Conservation (phyloP, 108 stramenopile genomes). For the Aurantiochytrium sp. region DNA sequence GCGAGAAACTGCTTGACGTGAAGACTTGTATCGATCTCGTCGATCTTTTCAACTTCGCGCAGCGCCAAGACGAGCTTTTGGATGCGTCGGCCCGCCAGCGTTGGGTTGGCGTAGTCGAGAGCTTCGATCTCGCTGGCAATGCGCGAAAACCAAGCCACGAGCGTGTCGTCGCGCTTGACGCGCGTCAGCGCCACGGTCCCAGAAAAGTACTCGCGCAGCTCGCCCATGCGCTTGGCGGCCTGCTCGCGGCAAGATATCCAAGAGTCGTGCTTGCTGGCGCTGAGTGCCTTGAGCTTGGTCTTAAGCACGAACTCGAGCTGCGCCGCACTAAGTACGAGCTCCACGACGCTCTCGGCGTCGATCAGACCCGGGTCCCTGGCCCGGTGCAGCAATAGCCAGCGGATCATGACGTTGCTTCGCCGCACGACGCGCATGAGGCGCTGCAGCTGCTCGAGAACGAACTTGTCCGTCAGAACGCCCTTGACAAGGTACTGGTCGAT, state of each 20-base stretch:
- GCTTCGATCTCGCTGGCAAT: constrained; percentile 52
- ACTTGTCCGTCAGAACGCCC: constrained; percentile 51
- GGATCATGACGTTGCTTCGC: constrained; percentile 55
- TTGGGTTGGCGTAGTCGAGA: constrained; percentile 46
- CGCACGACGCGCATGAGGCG: constrained; percentile 52
- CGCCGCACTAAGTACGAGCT: constrained; percentile 54
- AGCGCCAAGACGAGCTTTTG: constrained; percentile 58
- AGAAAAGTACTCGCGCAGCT: constrained; percentile 55
- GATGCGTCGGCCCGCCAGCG: constrained; percentile 59
- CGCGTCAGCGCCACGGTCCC: constrained; percentile 55
- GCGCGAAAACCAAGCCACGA: constrained; percentile 52
- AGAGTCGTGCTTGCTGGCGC: constrained; percentile 49
- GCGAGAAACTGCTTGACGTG: constrained; percentile 56
- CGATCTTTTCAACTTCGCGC: constrained; percentile 62
- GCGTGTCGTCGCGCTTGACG: constrained; percentile 54
- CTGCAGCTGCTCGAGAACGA: constrained; percentile 52
- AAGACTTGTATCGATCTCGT: constrained; percentile 57
- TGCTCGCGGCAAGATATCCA: constrained; percentile 48
- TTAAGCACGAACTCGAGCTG: constrained; percentile 64
- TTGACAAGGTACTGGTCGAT: constrained; percentile 40
- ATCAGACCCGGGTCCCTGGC: constrained; percentile 31
- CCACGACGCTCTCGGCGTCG: constrained; percentile 49
- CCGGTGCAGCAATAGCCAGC: constrained; percentile 69
- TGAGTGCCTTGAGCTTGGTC: constrained; percentile 43
- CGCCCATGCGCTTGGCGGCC: constrained; percentile 46